Evolutionary conservation across 2,329 filamentous ascomycete genomes (phyloP), one percentile per base, ranked within the genome.

Genomic region (Tolypocladium cylindrosporum): DNA sequence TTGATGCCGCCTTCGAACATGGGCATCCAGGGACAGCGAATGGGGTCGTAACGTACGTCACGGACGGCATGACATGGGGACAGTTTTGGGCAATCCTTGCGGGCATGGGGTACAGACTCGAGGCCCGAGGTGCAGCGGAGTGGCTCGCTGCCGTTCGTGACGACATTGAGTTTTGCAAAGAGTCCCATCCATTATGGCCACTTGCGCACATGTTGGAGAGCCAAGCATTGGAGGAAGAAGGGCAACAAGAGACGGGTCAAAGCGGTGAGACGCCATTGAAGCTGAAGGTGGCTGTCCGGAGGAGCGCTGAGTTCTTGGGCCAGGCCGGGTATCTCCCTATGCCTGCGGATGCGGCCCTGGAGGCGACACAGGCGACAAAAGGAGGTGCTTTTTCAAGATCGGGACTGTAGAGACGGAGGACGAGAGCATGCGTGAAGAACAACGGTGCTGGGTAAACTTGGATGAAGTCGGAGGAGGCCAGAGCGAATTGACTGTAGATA

Each of bases 101-200:
- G 16, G 50, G 36, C 16, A 54, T 50, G 37, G 56, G 56, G 2
- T 56, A 57, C 21, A 37, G 27, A 31, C 51, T 58, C 16, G 40
- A 57, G 40, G 55, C 39, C 14, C 36, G 16, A 37, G 37, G 24
- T 4, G 39, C 40, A 11, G 14, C 21, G 19, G 19, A 57, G 6
- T 60, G 58, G 40, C 24, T 58, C 1, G 39, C 27, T 6, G 36
- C 45, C 1, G 50, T 57, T n/a, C 57, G 59, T 4, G 14, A 48
- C 10, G 59, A 60, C n/a, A 56, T 60, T 19, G 42, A 57, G n/a
- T 14, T 16, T 34, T n/a, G 27, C 16, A 39, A n/a, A 21, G 59
- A 60, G 40, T 27, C 57, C n/a, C 59, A 60, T 54, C 57, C 59
- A 2, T 37, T 60, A 19, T 56, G 59, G 54, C 45, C 57, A 3